Conservation (phyloP, 176 grass and related monocot species). For the Thinopyrum elongatum region DNA sequence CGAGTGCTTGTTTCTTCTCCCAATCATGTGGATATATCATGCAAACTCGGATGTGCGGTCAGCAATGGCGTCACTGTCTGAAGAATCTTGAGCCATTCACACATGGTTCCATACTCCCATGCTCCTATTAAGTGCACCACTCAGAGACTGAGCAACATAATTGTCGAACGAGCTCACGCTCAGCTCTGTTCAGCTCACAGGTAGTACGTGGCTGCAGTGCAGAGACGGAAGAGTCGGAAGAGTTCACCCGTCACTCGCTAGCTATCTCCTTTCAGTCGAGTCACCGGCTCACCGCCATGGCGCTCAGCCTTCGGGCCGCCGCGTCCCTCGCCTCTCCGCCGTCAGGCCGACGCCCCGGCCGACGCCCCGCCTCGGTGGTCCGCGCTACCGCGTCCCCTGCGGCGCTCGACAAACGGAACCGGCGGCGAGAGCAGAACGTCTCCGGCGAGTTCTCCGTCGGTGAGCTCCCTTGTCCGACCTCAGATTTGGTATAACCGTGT, state of each 20-base stretch:
- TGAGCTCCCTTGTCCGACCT: conserved; percentile 22
- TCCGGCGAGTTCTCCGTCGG: conserved; percentile 71
- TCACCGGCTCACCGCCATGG: neutral
- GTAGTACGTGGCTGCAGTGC: neutral
- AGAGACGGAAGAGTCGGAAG: neutral
- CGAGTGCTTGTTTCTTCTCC: neutral
- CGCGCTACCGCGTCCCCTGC: neutral
- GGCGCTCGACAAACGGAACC: neutral
- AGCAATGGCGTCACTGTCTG: neutral
- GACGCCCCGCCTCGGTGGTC: neutral
- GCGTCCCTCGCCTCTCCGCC: neutral
- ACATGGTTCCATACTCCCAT: neutral
- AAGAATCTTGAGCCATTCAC: neutral
- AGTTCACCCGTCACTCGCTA: neutral
- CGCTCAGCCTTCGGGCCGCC: conserved; percentile 1
- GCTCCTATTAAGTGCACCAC: neutral
- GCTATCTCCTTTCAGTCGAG: neutral
- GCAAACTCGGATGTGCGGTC: neutral
- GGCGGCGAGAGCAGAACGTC: conserved; percentile 56
- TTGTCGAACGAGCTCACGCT: neutral
- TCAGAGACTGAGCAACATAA: neutral
- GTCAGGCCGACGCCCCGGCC: neutral
- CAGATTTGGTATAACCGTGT: neutral
- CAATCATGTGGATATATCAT: neutral
- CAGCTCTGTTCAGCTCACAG: neutral